phyloP scores from a whole-genome alignment of 208 protist species.

The Trypanosoma theileri region DNA sequence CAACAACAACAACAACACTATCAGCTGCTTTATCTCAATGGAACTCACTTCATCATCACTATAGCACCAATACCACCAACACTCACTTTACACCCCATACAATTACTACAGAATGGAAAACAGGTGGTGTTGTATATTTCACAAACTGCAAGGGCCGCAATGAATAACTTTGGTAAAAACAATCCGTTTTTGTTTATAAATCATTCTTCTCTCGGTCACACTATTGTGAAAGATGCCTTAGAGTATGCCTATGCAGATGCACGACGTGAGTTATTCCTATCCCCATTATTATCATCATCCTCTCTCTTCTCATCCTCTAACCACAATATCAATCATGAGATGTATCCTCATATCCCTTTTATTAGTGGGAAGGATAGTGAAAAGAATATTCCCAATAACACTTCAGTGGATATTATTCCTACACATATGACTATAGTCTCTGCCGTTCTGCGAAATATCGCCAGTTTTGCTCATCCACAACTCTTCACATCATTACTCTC shows the following conservation, averaged over 20 bases:
- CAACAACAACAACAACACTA: neutral
- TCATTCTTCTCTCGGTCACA: conserved; percentile 25
- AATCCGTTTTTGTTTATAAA: no score
- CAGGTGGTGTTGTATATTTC: neutral
- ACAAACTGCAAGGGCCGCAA: neutral
- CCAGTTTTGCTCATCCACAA: conserved; percentile 14
- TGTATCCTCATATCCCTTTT: no score
- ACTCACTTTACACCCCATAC: neutral
- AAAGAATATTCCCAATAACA: no score
- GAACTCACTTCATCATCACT: neutral
- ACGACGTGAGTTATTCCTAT: conserved; percentile 16
- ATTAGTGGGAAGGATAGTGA: no score
- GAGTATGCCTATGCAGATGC: conserved; percentile 22
- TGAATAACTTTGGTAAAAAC: neutral
- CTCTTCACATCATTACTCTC: conserved; percentile 38
- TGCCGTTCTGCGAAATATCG: conserved; percentile 28
- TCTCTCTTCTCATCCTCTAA: neutral
- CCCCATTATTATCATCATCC: neutral
- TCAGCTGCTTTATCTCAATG: neutral
- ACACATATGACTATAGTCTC: conserved; percentile 19
- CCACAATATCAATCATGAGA: neutral
- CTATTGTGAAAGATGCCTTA: conserved; percentile 36
- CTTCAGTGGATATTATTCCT: no score
- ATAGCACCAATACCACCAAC: neutral
- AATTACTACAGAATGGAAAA: neutral